Evolutionary conservation across 208 protist species (phyloP), one percentile per base, ranked within the genome.

Genomic region (Naegleria gruberi): DNA sequence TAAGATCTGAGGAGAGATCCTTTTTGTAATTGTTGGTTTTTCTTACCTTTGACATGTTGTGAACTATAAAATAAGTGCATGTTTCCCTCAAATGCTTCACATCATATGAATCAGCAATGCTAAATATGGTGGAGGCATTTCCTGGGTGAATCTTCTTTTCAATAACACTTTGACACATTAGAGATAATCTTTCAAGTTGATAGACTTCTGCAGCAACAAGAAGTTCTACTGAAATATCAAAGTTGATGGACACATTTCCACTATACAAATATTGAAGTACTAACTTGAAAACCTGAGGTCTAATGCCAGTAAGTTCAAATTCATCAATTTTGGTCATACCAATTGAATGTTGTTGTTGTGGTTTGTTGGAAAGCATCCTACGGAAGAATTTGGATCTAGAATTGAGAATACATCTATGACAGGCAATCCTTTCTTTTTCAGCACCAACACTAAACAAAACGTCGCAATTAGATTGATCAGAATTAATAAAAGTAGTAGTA

Each of bases 81-180:
- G 43, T 34, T 23, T 88, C n/a, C n/a, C 84, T 34, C 19, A 88
- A 65, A 65, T 88, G 84, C 23, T 65, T 65, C 17, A 88, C 46
- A 26, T 88, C 84, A 42, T 65, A 88, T 40, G 10, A 23, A 65
- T 88, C 84, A 43, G 84, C 43, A 88, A 88, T 88, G 3, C 19
- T 37, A 19, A 88, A n/a, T 19, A 88, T 51, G 23, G 7, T 51
- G 4, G 15, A 88, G 43, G 41, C 84, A 57, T 88, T 88, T 6
- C 43, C 12, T 12, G 43, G 15, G 26, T 65, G 45, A 30, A 88
- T 47, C 15, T 65, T 88, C 42, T 30, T 88, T 41, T 88, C 84
- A 57, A 88, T 88, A 6, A 65, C 45, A 26, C 34, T 42, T 65
- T 88, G 84, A 37, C 44, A 40, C 15, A 88, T 88, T 23, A 65